Conservation (phyloP, 2,329 filamentous ascomycete species). For the Alternaria infectoria region DNA sequence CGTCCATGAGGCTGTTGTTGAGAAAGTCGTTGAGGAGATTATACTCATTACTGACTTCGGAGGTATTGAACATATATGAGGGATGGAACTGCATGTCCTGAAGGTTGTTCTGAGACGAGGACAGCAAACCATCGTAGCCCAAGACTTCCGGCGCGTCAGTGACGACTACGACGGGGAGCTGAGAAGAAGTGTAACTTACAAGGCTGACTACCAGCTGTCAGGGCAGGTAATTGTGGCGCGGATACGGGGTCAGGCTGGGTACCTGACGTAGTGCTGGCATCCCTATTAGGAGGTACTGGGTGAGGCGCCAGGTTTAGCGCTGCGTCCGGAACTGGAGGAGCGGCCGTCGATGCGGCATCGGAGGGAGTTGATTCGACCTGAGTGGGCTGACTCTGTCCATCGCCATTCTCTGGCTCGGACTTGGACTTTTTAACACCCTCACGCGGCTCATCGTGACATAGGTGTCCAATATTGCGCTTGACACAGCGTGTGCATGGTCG, state of each 20-base stretch:
- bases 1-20: conserved; percentile 88
- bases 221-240: conserved; percentile 67
- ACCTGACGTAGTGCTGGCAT: conserved; percentile 62
- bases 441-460: conserved; percentile 96
- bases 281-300: conserved; percentile 41
- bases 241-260: conserved; percentile 75
- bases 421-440: conserved; percentile 83
- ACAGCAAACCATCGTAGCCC: conserved; percentile 81
- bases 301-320: conserved; percentile 48
- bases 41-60: conserved; percentile 95
- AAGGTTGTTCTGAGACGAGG: conserved; percentile 78
- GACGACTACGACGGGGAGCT: conserved; percentile 24
- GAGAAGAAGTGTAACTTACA: conserved; percentile 65
- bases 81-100: conserved; percentile 94
- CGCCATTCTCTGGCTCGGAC: conserved; percentile 51
- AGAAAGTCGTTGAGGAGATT: conserved; percentile 96
- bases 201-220: conserved; percentile 71
- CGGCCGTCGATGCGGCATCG: conserved; percentile 34
- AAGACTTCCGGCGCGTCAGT: conserved; percentile 63
- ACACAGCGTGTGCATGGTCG: conserved; percentile 96
- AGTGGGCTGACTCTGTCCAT: conserved; percentile 38
- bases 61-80: conserved; percentile 92
- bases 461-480: conserved; percentile 97
- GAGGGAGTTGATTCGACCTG: conserved; percentile 38
- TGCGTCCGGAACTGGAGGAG: conserved; percentile 44